Percentiles rank a stretch among this genome's conserved stretches.
Evolutionary conservation across 805 yeast genomes (phyloP).

Genomic region (Schizosaccharomyces japonicus): DNA sequence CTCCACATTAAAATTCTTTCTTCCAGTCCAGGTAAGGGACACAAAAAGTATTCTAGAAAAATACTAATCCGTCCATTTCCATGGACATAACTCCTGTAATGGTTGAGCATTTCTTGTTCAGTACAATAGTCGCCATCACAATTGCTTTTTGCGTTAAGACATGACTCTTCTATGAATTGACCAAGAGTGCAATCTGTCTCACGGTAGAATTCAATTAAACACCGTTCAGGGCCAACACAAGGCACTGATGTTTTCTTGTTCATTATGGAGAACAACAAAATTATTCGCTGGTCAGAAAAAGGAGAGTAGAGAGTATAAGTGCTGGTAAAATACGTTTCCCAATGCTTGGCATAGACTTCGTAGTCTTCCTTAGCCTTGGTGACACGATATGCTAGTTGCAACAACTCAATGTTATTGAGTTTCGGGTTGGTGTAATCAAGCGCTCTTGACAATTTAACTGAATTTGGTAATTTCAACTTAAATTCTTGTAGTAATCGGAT

Average conservation of each 20-base stretch:
- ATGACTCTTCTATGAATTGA: conserved; percentile 58
- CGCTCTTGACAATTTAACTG: too few relatives aligned
- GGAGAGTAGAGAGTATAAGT: conserved; percentile 40
- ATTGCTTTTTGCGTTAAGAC: conserved; percentile 35
- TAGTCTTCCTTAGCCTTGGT: not conserved
- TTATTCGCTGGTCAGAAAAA: conserved; percentile 51
- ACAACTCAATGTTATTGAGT: too few relatives aligned
- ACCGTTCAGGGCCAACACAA: conserved; percentile 73
- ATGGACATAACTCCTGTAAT: conserved; percentile 69
- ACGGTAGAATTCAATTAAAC: conserved; percentile 67
- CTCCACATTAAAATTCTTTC: conserved; percentile 76
- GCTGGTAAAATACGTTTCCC: conserved; percentile 38
- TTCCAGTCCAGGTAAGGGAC: conserved; percentile 34
- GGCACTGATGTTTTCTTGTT: conserved; percentile 71
- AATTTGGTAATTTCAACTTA: too few relatives aligned
- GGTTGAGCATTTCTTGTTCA: conserved; percentile 34
- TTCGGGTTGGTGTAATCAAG: too few relatives aligned
- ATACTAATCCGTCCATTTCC: conserved; percentile 67
- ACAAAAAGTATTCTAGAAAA: conserved; percentile 35
- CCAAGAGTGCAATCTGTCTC: conserved; percentile 82
- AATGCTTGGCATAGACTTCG: conserved; percentile 24
- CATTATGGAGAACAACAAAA: conserved; percentile 58
- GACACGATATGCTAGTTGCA: not conserved
- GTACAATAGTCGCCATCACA: conserved; percentile 56
- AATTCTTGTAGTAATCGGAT: too few relatives aligned